Evolutionary conservation across 306 rosid species (phyloP), one percentile per base, ranked within the genome.

Genomic region (Lupinus albus): DNA sequence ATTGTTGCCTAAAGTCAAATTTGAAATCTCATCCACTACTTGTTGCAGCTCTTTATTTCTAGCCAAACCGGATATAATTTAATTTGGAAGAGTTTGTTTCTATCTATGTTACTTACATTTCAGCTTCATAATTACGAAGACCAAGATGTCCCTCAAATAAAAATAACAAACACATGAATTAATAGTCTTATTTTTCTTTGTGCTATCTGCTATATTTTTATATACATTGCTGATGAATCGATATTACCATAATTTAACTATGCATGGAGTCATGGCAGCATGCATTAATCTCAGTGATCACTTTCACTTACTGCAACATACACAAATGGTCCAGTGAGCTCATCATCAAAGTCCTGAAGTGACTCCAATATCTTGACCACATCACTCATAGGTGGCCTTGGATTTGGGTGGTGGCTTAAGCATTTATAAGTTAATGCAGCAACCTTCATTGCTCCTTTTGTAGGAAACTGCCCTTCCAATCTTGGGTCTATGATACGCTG

Each of bases 351-450:
- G 39, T 69, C 83, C 44, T 87, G 88, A 67, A 92, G 86, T 15
- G 82, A 54, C 55, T 89, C 91, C 74, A 92, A 61, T 42, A 64
- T 64, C 51, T 53, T 74, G 9, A 87, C 95, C 67, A 82, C 97
- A 36, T 87, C 80, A 32, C 73, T 79, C 87, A 85, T 87, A 3
- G 68, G 16, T 5, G 95, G 97, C 67, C 97, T 83, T 20, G 80
- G 62, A 64, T 52, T 77, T 16, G 96, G 96, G 35, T 59, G 20
- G 77, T 82, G 81, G 65, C 95, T 82, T 73, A 92, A 79, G 53
- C 96, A 89, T 61, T 79, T 78, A 58, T 84, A 75, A 47, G 93
- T 82, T 81, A 89, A 65, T 14, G 85, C 74, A 67, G 91, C 91
- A 51, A 81, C 84, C 71, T 71, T 85, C 4, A 71, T 61, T 18